These are phyloP conservation scores for Pythium volutum DNA, from an alignment of 352 stramenopile species.

Conservation along the genomic window DNA sequence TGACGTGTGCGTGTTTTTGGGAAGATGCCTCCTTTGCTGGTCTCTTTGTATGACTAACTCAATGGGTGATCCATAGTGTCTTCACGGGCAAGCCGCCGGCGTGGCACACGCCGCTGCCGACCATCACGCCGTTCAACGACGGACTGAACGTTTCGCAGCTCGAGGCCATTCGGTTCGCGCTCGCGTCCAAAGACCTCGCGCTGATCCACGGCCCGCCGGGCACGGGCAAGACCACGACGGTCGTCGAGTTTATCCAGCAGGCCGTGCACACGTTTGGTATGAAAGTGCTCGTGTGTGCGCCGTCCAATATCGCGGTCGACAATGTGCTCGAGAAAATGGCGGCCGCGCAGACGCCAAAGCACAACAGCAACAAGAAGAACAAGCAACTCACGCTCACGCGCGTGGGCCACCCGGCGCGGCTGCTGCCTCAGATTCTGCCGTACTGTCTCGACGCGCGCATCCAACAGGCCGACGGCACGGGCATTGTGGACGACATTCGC, in stretches of 20 bases:
- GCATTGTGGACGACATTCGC: constrained; percentile 95
- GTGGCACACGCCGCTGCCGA: constrained; percentile 48
- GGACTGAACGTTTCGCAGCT: constrained; percentile 77
- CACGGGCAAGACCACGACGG: constrained; percentile 96
- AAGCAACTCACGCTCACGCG: constrained; percentile 48
- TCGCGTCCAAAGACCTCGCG: constrained; percentile 85
- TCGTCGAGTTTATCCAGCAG: constrained; percentile 96
- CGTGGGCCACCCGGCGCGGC: constrained; percentile 94
- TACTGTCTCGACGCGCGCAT: constrained; percentile 96
- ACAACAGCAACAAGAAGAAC: constrained; percentile 13
- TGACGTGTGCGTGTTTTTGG: constrained; percentile 66
- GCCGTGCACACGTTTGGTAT: constrained; percentile 79
- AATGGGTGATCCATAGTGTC: constrained; percentile 31
- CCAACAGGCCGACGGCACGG: constrained; percentile 89
- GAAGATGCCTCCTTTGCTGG: no score
- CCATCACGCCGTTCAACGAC: constrained; percentile 45
- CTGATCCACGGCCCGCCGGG: constrained; percentile 93
- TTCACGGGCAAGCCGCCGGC: constrained; percentile 47
- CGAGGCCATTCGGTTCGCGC: constrained; percentile 68
- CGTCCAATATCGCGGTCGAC: constrained; percentile 98
- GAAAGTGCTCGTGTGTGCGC: constrained; percentile 95
- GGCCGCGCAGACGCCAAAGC: no score
- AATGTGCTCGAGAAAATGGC: constrained; percentile 96
- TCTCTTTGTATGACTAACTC: no score
- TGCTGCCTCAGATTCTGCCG: constrained; percentile 87